phyloP scores from a whole-genome alignment of 345 rosid genomes.

The Populus davidiana region DNA sequence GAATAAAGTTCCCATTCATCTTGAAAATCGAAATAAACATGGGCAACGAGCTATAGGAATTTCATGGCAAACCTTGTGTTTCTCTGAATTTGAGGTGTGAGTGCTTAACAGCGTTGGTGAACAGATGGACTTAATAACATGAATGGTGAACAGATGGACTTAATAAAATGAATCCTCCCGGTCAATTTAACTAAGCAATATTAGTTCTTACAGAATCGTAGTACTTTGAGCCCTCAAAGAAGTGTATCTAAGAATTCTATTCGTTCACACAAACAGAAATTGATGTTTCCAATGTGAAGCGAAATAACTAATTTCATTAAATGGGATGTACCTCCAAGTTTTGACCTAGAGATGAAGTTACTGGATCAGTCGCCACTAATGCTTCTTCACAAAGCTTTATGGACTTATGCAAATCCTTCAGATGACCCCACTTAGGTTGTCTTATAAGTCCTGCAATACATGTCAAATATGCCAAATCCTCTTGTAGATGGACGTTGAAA shows the following conservation, averaged over 20 bases:
- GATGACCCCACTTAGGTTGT: constrained; percentile 98
- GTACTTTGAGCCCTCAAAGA: background rate
- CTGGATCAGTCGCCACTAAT: constrained; percentile 70
- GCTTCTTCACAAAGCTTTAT: constrained; percentile 85
- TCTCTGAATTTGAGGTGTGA: background rate
- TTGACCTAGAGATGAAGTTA: constrained; percentile 60
- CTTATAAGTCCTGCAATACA: constrained; percentile 59
- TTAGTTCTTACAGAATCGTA: too few relatives aligned
- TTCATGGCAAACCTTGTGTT: background rate
- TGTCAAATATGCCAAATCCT: background rate
- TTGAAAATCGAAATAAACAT: too few relatives aligned
- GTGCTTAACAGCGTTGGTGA: background rate
- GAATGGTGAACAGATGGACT: background rate
- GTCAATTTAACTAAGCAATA: too few relatives aligned
- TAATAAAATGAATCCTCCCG: too few relatives aligned
- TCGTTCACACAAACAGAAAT: too few relatives aligned
- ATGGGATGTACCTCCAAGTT: constrained; percentile 60
- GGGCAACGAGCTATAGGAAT: too few relatives aligned
- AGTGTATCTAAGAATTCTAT: background rate
- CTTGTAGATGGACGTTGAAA: background rate
- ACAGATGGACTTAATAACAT: background rate
- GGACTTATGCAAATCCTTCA: constrained; percentile 82
- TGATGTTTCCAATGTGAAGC: too few relatives aligned
- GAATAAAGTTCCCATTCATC: too few relatives aligned
- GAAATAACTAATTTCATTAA: constrained; percentile 1